phyloP scores from a whole-genome alignment of 1,284 basidiomycete genomes.

The Ustilago trichophora region DNA sequence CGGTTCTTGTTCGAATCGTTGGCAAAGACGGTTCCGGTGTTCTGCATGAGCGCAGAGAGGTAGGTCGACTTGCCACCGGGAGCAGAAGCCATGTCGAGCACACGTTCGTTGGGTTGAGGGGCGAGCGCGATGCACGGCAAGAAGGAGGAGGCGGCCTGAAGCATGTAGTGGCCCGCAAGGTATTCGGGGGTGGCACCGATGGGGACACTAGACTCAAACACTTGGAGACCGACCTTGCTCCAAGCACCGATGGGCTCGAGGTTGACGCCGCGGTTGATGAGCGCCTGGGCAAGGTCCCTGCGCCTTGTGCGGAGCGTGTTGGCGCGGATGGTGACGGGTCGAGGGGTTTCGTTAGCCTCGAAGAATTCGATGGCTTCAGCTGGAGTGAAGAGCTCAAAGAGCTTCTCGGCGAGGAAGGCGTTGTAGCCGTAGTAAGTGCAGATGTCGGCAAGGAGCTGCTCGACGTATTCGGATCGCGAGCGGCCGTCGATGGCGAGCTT shows the following conservation, averaged over 20 bases:
- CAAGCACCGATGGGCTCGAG: constrained; percentile 95
- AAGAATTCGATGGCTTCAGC: constrained; percentile 94
- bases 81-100: constrained; percentile 98
- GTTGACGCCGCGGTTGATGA: constrained; percentile 95
- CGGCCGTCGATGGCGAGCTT: constrained; percentile 71
- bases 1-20: constrained; percentile 95
- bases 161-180: constrained; percentile 98
- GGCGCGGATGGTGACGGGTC: constrained; percentile 96
- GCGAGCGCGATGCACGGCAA: constrained; percentile 95
- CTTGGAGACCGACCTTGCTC: constrained; percentile 97
- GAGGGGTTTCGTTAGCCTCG: constrained; percentile 94
- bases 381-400: constrained; percentile 91
- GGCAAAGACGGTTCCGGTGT: constrained; percentile 97
- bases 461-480: constrained; percentile 82
- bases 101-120: constrained; percentile 90
- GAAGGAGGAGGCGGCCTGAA: constrained; percentile 98
- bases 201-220: constrained; percentile 95
- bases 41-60: constrained; percentile 79
- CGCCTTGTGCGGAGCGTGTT: constrained; percentile 94
- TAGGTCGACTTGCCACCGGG: constrained; percentile 94
- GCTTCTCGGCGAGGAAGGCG: constrained; percentile 89
- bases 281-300: constrained; percentile 89
- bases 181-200: constrained; percentile 96
- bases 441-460: constrained; percentile 80
- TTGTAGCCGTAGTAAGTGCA: constrained; percentile 93